phyloP scores from a whole-genome alignment of 164 flowering plant species.

The Buxus sempervirens region DNA sequence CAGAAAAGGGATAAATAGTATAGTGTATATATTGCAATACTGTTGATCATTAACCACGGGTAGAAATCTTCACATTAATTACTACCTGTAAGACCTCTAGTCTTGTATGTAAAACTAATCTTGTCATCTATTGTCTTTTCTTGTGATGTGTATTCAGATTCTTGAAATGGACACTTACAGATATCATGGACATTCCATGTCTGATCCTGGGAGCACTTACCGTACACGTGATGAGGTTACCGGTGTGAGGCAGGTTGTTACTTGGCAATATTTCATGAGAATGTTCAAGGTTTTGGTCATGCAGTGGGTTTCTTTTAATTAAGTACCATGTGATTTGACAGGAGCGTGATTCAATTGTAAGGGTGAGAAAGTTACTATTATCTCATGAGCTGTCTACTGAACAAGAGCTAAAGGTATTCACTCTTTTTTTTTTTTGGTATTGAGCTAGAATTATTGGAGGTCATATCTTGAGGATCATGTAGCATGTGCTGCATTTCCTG shows the following conservation, averaged over 20 bases:
- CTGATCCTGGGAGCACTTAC: conserved; percentile 98
- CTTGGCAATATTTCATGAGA: no score
- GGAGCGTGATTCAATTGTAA: conserved; percentile 98
- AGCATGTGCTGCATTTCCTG: no score
- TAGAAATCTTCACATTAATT: no score
- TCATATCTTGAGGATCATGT: no score
- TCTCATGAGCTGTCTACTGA: conserved; percentile 84
- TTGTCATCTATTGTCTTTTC: not conserved
- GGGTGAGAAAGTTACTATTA: conserved; percentile 74
- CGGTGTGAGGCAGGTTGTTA: conserved; percentile 86
- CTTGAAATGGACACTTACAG: conserved; percentile 99
- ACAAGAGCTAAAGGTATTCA: conserved; percentile 80
- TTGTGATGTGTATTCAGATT: conserved; percentile 47
- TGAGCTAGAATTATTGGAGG: not conserved
- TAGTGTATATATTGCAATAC: not conserved
- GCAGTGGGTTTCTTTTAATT: no score
- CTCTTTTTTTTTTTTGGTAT: not conserved
- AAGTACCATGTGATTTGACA: conserved; percentile 33
- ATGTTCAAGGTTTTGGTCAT: no score
- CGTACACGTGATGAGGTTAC: conserved; percentile 90
- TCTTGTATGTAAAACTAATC: no score
- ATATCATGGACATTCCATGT: conserved; percentile 99
- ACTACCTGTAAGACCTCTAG: no score
- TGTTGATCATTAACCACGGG: not conserved
- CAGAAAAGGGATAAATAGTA: not conserved